A percentile compares a stretch with the other conserved stretches of the same genome.
Conservation (phyloP, 2,329 filamentous ascomycete genomes). For the Clarireedia hainanense region DNA sequence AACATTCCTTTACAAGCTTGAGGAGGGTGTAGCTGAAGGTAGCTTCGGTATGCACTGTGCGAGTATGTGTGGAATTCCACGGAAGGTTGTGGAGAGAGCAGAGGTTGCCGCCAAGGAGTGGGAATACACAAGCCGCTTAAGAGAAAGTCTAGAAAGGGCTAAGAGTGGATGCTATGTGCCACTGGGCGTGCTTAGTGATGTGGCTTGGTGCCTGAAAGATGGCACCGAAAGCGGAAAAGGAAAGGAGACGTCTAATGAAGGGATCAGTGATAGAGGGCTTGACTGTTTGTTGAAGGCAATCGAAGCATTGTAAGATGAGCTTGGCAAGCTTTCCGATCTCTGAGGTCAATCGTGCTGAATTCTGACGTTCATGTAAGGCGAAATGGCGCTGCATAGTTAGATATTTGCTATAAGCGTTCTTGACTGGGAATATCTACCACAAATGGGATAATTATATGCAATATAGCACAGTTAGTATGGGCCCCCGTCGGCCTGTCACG, state of each 20-base stretch:
- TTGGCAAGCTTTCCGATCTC: too few relatives aligned
- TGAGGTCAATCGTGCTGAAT: too few relatives aligned
- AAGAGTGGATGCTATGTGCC: constrained; percentile 72
- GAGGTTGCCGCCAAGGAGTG: constrained; percentile 85
- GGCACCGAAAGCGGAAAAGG: constrained; percentile 27
- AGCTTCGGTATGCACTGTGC: constrained; percentile 99
- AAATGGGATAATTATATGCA: too few relatives aligned
- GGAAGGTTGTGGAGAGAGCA: constrained; percentile 73
- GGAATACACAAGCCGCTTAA: constrained; percentile 89
- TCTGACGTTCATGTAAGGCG: too few relatives aligned
- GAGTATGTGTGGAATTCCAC: constrained; percentile 91
- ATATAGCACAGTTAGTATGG: too few relatives aligned
- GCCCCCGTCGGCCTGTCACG: too few relatives aligned
- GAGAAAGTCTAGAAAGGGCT: constrained; percentile 55
- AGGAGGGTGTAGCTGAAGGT: constrained; percentile 88
- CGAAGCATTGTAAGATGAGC: constrained; percentile 41
- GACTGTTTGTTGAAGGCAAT: constrained; percentile 54
- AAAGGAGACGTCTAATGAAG: constrained; percentile 27
- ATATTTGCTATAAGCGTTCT: too few relatives aligned
- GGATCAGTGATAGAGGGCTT: constrained; percentile 42
- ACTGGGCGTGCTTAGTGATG: constrained; percentile 79
- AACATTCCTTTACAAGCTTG: constrained; percentile 94
- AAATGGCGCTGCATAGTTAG: too few relatives aligned
- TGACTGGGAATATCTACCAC: too few relatives aligned
- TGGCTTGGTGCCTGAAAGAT: constrained; percentile 67